Percentiles rank a stretch among this genome's conserved stretches.
Evolutionary conservation across 2,329 filamentous ascomycete genomes (phyloP).

Genomic region (Trichoderma gracile): DNA sequence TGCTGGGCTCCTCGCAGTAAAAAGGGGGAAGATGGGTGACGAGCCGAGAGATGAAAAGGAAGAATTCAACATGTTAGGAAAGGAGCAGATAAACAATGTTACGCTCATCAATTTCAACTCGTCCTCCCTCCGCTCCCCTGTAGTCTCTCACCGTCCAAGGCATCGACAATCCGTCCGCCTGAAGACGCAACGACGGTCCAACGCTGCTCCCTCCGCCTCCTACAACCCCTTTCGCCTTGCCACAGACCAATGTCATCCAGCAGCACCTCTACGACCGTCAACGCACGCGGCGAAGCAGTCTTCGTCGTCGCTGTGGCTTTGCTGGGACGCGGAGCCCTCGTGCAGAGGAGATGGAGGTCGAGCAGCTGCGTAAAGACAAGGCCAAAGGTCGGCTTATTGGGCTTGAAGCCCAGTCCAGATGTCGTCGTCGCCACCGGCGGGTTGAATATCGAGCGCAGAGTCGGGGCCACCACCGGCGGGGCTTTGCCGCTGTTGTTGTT

Average conservation of each 20-base stretch:
- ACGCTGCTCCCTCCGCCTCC: slow-evolving; percentile 50
- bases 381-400: slow-evolving; percentile 55
- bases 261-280: slow-evolving; percentile 54
- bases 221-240: slow-evolving; percentile 38
- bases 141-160: slow-evolving; percentile 33
- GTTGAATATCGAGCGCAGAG: slow-evolving; percentile 54
- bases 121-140: too few relatives aligned
- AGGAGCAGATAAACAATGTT: too few relatives aligned
- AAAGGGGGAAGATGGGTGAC: too few relatives aligned
- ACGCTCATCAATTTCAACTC: too few relatives aligned
- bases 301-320: too few relatives aligned
- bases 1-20: too few relatives aligned
- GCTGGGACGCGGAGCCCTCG: slow-evolving; percentile 40
- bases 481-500: background rate
- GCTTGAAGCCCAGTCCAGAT: slow-evolving; percentile 33
- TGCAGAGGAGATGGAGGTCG: slow-evolving; percentile 56
- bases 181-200: slow-evolving; percentile 53
- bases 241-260: slow-evolving; percentile 53
- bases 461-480: slow-evolving; percentile 41
- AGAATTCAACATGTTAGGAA: too few relatives aligned
- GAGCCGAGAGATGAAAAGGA: too few relatives aligned
- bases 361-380: slow-evolving; percentile 56
- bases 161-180: slow-evolving; percentile 43
- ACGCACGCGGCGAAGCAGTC: slow-evolving; percentile 29
- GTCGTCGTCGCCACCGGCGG: background rate